Evolutionary conservation across 1,284 basidiomycete genomes (phyloP).

Genomic region (Cutaneotrichosporon sp.): DNA sequence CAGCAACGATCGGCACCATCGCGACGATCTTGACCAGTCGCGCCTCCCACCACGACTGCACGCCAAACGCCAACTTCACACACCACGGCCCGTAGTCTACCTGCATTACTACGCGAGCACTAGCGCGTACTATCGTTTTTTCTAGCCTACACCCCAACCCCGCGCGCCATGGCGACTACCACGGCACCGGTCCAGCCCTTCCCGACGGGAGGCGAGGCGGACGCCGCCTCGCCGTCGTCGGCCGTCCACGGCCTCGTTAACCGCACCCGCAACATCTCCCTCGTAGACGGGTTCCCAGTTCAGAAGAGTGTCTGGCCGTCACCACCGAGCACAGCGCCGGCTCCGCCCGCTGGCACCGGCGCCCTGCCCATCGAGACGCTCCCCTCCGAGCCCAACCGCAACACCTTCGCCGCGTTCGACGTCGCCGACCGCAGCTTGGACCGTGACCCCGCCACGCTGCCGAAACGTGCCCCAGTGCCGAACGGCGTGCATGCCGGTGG

Average conservation of each 20-base stretch:
- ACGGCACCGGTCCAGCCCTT: not conserved
- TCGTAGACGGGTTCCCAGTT: not conserved
- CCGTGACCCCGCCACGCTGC: not conserved
- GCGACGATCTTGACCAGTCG: too few species aligned
- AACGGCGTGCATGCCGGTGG: too few species aligned
- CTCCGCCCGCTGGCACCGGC: not conserved
- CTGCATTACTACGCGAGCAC: too few species aligned
- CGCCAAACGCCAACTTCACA: too few species aligned
- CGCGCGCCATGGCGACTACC: not conserved
- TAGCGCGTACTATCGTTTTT: too few species aligned
- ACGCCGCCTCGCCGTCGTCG: not conserved
- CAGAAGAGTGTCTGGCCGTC: conserved; percentile 2
- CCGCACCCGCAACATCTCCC: not conserved
- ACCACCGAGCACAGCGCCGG: not conserved
- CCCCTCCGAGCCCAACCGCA: not conserved
- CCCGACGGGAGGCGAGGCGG: too few species aligned
- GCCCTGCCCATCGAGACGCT: not conserved
- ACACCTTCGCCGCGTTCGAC: not conserved
- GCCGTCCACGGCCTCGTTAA: not conserved
- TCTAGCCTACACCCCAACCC: too few species aligned
- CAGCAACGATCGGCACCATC: too few species aligned
- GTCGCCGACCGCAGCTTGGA: conserved; percentile 5
- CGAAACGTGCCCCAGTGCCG: not conserved
- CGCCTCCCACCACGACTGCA: too few species aligned
- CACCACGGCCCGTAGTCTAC: too few species aligned